Conservation (phyloP, 768 basidiomycete species). For the Mycena kentingensis region DNA sequence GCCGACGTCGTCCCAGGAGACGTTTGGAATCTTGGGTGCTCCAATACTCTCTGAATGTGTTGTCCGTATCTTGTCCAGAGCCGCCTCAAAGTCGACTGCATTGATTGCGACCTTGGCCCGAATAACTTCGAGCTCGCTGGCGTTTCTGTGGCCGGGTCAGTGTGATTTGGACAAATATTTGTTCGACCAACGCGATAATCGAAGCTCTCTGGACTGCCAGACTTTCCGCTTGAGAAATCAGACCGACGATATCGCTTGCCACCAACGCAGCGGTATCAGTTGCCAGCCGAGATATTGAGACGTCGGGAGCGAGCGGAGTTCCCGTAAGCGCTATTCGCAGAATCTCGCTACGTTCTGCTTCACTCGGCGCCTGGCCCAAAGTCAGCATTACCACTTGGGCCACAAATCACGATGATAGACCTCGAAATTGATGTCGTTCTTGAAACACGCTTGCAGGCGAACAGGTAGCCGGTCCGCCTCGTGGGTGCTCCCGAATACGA, state of each 20-base stretch:
- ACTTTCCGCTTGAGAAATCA: constrained; percentile 61
- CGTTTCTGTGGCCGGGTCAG: constrained; percentile 23
- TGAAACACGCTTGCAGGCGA: constrained; percentile 71
- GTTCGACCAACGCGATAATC: constrained; percentile 40
- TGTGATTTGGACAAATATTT: neutral
- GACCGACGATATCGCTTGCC: constrained; percentile 74
- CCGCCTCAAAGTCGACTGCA: constrained; percentile 68
- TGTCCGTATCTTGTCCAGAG: constrained; percentile 69
- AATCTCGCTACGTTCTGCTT: constrained; percentile 68
- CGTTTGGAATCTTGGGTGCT: constrained; percentile 94
- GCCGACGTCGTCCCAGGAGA: constrained; percentile 97
- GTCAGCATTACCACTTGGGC: neutral
- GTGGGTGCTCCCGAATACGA: constrained; percentile 74
- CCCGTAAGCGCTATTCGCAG: constrained; percentile 48
- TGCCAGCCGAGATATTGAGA: constrained; percentile 71
- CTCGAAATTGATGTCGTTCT: constrained; percentile 79
- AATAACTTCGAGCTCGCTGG: constrained; percentile 29
- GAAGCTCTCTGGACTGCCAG: constrained; percentile 54
- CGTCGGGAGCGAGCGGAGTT: constrained; percentile 65
- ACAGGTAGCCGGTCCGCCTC: constrained; percentile 67
- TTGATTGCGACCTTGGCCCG: constrained; percentile 47
- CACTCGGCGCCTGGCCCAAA: constrained; percentile 78
- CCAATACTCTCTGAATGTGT: constrained; percentile 92
- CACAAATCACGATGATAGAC: constrained; percentile 38
- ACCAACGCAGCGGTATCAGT: constrained; percentile 90